Conservation (phyloP, 2,329 filamentous ascomycete species). For the Arthrinium puccinioides region DNA sequence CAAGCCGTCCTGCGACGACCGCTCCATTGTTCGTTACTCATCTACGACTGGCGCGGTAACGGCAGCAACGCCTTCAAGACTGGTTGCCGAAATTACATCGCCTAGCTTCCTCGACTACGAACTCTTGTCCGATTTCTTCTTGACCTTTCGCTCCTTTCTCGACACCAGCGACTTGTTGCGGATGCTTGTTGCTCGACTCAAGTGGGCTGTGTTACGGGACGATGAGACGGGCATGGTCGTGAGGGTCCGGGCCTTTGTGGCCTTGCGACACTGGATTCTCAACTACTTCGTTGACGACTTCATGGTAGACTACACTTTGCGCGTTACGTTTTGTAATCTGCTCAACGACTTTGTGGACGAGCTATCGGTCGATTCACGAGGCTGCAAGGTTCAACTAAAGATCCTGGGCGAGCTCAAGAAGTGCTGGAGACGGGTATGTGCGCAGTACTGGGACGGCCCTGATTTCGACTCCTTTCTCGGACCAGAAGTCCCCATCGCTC, state of each 20-base stretch:
- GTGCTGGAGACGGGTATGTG: conserved; percentile 90
- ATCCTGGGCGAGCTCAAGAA: conserved; percentile 93
- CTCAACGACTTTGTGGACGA: conserved; percentile 64
- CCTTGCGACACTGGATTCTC: conserved; percentile 91
- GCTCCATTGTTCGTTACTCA: conserved; percentile 75
- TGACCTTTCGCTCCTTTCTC: conserved; percentile 87
- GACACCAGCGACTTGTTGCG: conserved; percentile 68
- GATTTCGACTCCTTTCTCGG: conserved; percentile 56
- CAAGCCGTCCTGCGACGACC: conserved; percentile 72
- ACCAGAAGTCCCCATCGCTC: conserved; percentile 60
- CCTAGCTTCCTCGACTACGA: conserved; percentile 96
- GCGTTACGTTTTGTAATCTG: conserved; percentile 70
- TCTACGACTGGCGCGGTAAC: conserved; percentile 64
- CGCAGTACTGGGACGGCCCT: conserved; percentile 77
- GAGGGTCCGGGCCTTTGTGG: conserved; percentile 92
- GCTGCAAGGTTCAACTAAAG: conserved; percentile 59
- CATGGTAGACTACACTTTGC: conserved; percentile 65
- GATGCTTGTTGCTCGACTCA: conserved; percentile 76
- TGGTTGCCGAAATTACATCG: conserved; percentile 94
- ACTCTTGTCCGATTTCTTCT: conserved; percentile 92
- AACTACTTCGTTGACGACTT: conserved; percentile 98
- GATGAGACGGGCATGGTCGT: conserved; percentile 89
- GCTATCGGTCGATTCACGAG: conserved; percentile 35
- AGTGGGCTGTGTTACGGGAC: conserved; percentile 74
- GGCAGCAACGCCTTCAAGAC: conserved; percentile 81